Percentiles rank a stretch among this genome's conserved stretches.
Evolutionary conservation across 306 rosid genomes (phyloP).

Genomic region (Medicago lupulina): DNA sequence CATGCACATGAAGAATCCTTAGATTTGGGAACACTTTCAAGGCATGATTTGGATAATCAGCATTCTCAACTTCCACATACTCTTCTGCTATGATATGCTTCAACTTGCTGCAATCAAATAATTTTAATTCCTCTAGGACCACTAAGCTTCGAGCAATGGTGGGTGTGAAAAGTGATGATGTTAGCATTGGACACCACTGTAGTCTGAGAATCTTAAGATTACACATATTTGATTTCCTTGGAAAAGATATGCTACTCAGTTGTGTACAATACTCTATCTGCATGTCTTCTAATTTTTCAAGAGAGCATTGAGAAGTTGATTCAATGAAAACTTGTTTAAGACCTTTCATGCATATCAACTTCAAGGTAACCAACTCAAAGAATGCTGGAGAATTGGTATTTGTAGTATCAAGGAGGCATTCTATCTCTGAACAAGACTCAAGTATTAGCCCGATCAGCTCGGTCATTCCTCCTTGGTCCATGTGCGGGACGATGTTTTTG

Average conservation of each 20-base stretch:
- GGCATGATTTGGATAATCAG: background rate
- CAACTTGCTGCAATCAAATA: background rate
- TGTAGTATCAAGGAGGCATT: slow-evolving; percentile 17
- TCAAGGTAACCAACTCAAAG: slow-evolving; percentile 23
- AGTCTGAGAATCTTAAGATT: slow-evolving; percentile 5
- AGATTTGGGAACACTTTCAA: slow-evolving; percentile 21
- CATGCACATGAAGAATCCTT: background rate
- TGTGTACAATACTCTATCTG: background rate
- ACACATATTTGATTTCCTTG: slow-evolving; percentile 25
- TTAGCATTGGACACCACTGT: background rate
- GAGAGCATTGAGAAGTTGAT: slow-evolving; percentile 14
- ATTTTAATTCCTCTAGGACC: background rate
- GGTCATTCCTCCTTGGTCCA: slow-evolving; percentile 39
- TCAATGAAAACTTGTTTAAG: slow-evolving; percentile 10
- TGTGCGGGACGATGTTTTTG: slow-evolving; percentile 30
- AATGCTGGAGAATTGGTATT: slow-evolving; percentile 4
- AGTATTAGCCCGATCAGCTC: slow-evolving; percentile 3
- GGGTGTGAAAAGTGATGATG: background rate
- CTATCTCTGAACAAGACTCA: background rate
- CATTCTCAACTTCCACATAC: background rate
- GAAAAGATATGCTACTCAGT: slow-evolving; percentile 37
- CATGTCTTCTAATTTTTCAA: slow-evolving; percentile 21
- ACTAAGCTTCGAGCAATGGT: slow-evolving; percentile 21
- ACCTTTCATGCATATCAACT: background rate
- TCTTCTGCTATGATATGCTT: slow-evolving; percentile 23